A percentile compares a stretch with the other conserved stretches of the same genome.
Evolutionary conservation across 768 basidiomycete species (phyloP).

Genomic region (Leucocoprinus birnbaumii): DNA sequence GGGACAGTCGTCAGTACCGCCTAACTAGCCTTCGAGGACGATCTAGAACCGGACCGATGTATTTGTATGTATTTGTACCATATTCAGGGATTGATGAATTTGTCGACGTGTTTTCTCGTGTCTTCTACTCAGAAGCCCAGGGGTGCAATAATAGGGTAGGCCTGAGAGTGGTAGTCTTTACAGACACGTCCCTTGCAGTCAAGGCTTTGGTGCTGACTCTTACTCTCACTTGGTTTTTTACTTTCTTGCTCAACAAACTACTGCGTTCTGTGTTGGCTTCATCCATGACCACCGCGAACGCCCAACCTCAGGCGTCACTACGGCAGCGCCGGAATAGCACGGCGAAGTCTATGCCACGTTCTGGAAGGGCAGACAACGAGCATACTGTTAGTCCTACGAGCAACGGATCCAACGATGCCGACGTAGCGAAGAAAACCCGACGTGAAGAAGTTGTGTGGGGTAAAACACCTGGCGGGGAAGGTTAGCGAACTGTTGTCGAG

Average conservation of each 20-base stretch:
- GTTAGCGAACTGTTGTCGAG: conserved; percentile 33
- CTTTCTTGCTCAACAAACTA: conserved; percentile 6
- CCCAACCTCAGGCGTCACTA: conserved; percentile 22
- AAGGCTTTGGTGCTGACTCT: too few relatives aligned
- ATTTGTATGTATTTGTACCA: conserved; percentile 4
- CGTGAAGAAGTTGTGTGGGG: conserved; percentile 76
- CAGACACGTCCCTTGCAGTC: neutral
- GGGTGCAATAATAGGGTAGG: neutral
- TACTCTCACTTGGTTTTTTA: neutral
- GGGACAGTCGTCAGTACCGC: too few relatives aligned
- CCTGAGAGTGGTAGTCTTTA: too few relatives aligned
- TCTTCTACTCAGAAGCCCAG: neutral
- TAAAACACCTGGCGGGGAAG: conserved; percentile 79
- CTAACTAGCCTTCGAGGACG: too few relatives aligned
- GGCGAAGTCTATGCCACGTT: neutral
- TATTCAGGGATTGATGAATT: neutral
- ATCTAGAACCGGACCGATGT: neutral
- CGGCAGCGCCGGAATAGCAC: conserved; percentile 27
- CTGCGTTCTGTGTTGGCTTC: neutral
- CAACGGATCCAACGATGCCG: conserved; percentile 11
- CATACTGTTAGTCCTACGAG: conserved; percentile 13
- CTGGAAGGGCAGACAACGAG: neutral
- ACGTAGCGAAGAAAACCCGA: conserved; percentile 12
- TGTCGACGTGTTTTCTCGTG: conserved; percentile 8
- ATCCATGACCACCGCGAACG: neutral